Percentiles rank a stretch among this genome's conserved stretches.
Evolutionary conservation across 1,139 yeast genomes (phyloP).

Genomic region (Sugiyamaella japonica): DNA sequence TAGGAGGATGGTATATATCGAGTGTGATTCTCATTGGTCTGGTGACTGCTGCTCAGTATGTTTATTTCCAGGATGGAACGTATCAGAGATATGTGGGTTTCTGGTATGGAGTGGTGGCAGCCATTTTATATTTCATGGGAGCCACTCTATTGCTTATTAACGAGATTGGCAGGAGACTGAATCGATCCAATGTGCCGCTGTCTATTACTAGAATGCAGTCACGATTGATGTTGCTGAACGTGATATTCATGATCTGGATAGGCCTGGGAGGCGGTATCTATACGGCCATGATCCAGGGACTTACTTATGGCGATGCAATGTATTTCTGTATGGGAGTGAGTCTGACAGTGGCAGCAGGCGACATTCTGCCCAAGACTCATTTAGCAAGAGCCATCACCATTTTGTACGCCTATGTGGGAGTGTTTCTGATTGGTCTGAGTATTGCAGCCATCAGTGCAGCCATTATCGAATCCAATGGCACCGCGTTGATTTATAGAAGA

Average conservation of each 20-base stretch:
- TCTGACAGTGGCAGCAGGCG: conserved; percentile 80
- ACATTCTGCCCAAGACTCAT: conserved; percentile 54
- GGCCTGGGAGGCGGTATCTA: conserved; percentile 66
- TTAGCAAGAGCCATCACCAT: conserved; percentile 60
- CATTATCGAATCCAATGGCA: conserved; percentile 57
- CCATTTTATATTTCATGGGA: conserved; percentile 58
- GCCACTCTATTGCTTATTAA: conserved; percentile 55
- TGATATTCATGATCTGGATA: conserved; percentile 66
- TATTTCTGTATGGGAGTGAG: conserved; percentile 72
- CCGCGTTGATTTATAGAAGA: conserved; percentile 44
- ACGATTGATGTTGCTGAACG: conserved; percentile 67
- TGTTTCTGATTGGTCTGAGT: conserved; percentile 68
- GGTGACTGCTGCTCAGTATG: conserved; percentile 42
- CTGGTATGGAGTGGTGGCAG: conserved; percentile 73
- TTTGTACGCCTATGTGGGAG: conserved; percentile 66
- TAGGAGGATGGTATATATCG: conserved; percentile 63
- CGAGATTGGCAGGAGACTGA: conserved; percentile 63
- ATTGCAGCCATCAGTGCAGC: conserved; percentile 68
- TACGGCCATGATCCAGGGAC: conserved; percentile 41
- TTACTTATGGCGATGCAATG: conserved; percentile 59
- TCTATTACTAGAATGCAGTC: conserved; percentile 60
- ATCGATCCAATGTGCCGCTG: conserved; percentile 32
- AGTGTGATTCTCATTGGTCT: conserved; percentile 52
- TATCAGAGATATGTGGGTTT: conserved; percentile 57
- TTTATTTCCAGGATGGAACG: conserved; percentile 28